Base-by-base conservation (phyloP, 805 yeast genomes). In the Sungouiella blattae region DNA sequence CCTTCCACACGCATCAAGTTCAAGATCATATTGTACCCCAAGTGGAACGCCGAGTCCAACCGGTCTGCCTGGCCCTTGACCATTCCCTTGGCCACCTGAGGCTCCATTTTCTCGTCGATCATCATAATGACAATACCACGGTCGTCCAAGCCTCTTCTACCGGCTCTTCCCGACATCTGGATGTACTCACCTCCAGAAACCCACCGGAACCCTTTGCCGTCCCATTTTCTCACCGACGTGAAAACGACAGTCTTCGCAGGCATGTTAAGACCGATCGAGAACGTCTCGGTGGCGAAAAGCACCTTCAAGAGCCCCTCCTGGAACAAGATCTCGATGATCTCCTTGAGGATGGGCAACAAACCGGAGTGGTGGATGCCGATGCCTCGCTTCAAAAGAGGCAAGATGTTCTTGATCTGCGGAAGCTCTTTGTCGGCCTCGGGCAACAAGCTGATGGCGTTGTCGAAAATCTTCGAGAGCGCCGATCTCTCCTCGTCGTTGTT, bases 21-120 rank as follows among this genome's bases (percentile, higher is more conserved):
- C 61, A 93, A 74, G 52, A 89, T 87, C 99, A 93, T 93, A 58
- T 93, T 93, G 62, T 93, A 93, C 16, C 98, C 97, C 43, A 93
- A 68, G 58, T 93, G 98, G 75, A 93, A 93, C 0, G 98, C 98
- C 14, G 98, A 91, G 55, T 93, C 98, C 39, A 93, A 73, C 49
- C 98, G 73, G 64, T 93, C 99, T 21, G 98, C 97, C 55, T 88
- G 96, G 56, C 99, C 99, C 60, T 91, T 91, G 15, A 93, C 98
- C 99, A 93, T 93, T 1, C 98, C 97, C 58, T 93, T 93, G 14
- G 98, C 98, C 28, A 93, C 96, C 52, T 89, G 94, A 4, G 99
- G 98, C 60, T 93, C 98, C 99, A 93, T 93, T 55, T 93, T 93
- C 58, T 93, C 98, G 58, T 93, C 98, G 59, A 93, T 88, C 99